Conservation (phyloP, 768 basidiomycete genomes). For the Amanita molliuscula region DNA sequence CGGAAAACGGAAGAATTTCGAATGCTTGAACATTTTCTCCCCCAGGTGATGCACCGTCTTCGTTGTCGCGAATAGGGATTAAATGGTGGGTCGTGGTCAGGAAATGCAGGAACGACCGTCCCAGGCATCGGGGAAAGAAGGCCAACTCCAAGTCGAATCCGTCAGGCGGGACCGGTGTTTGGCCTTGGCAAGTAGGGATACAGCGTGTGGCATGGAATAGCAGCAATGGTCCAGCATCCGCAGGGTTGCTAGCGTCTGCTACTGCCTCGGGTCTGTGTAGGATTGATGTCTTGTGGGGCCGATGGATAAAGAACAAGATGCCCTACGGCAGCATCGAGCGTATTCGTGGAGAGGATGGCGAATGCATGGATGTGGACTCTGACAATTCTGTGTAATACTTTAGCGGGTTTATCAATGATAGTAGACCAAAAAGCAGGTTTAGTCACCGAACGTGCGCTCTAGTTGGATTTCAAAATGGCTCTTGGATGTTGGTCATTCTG, state of each 20-base stretch:
- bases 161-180: constrained; percentile 48
- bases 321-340: constrained; percentile 57
- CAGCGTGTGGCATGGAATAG: constrained; percentile 78
- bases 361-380: constrained; percentile 34
- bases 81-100: constrained; percentile 17
- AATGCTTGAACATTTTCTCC: constrained; percentile 82
- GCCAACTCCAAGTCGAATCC: constrained; percentile 19
- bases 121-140: constrained; percentile 26
- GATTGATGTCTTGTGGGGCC: constrained; percentile 72
- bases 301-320: constrained; percentile 55
- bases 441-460: not conserved
- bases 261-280: constrained; percentile 82
- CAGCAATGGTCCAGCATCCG: constrained; percentile 52
- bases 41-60: constrained; percentile 36
- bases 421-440: not conserved
- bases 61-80: not conserved
- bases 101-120: constrained; percentile 39
- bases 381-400: constrained; percentile 19
- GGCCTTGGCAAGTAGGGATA: constrained; percentile 71
- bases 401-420: not conserved
- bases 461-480: no score
- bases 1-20: constrained; percentile 64
- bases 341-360: constrained; percentile 43
- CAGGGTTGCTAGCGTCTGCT: constrained; percentile 60
- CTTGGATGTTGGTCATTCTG: no score